Conservation (phyloP, 352 stramenopile species). For the Phytophthora uliginosa region DNA sequence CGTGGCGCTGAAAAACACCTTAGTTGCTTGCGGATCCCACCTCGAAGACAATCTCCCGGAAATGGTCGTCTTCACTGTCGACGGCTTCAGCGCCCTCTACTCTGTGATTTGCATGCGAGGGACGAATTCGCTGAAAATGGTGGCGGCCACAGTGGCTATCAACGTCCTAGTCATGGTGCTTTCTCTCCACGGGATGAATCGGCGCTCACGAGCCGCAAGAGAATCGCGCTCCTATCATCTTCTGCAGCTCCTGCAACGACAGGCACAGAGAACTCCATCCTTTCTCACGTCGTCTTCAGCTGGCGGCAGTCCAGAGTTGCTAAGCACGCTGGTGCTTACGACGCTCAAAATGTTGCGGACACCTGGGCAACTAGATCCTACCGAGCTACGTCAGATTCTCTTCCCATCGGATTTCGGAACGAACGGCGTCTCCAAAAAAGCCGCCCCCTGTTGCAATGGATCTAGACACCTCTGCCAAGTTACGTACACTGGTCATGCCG, state of each 20-base stretch:
- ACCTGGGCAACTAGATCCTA: constrained; percentile 20
- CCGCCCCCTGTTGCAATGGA: background rate
- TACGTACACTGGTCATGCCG: constrained; percentile 10
- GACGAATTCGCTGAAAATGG: constrained; percentile 27
- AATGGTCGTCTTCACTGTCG: constrained; percentile 35
- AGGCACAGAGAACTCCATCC: constrained; percentile 10
- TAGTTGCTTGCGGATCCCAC: constrained; percentile 35
- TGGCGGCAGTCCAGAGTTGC: constrained; percentile 5
- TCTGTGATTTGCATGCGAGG: constrained; percentile 30
- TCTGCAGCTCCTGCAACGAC: constrained; percentile 6
- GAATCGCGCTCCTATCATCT: constrained; percentile 2
- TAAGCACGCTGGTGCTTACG: constrained; percentile 9
- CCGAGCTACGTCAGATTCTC: constrained; percentile 23
- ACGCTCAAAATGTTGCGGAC: constrained; percentile 20
- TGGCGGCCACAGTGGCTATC: constrained; percentile 17
- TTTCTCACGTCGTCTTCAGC: constrained; percentile 8
- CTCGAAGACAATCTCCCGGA: constrained; percentile 33
- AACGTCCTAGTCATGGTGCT: constrained; percentile 13
- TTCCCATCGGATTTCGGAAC: constrained; percentile 3
- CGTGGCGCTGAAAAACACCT: constrained; percentile 36
- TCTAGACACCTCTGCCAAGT: background rate
- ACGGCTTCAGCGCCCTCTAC: constrained; percentile 45
- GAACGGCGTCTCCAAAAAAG: background rate
- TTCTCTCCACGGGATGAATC: constrained; percentile 16
- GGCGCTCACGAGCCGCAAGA: constrained; percentile 10